Conservation (phyloP, 768 basidiomycete species). For the Boletus vinaceobasis region DNA sequence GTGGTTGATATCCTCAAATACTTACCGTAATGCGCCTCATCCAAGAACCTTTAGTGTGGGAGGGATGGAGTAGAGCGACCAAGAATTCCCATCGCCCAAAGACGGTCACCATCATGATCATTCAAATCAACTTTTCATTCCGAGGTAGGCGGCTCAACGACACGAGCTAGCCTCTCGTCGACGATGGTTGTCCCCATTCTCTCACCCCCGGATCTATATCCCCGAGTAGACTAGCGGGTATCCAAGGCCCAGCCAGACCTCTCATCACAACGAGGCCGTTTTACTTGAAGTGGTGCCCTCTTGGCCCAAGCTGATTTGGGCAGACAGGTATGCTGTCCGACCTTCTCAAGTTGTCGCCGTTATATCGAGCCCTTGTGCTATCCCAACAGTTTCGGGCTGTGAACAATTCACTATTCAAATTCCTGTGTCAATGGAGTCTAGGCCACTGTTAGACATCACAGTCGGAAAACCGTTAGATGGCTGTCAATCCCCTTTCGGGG, state of each 20-base stretch:
- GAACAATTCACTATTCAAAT: background rate
- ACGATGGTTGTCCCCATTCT: background rate
- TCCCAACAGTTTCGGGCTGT: background rate
- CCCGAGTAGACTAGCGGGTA: background rate
- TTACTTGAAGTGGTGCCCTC: background rate
- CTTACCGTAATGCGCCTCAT: too few relatives aligned
- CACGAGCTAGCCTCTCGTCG: background rate
- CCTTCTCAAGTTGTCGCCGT: background rate
- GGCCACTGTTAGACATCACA: background rate
- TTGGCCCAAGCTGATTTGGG: background rate
- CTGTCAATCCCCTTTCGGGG: background rate
- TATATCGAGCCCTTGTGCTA: background rate
- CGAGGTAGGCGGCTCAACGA: background rate
- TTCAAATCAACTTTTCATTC: too few relatives aligned
- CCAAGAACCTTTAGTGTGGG: background rate
- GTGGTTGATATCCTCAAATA: background rate
- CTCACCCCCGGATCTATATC: background rate
- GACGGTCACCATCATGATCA: too few relatives aligned
- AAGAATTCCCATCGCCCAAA: background rate
- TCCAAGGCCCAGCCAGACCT: background rate
- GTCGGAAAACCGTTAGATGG: background rate
- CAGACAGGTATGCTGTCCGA: background rate
- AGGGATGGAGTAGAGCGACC: too few relatives aligned
- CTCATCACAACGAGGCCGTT: background rate
- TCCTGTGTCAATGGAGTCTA: background rate